A percentile compares a stretch with the other conserved stretches of the same genome.
Evolutionary conservation across 495 filamentous ascomycete species (phyloP).

Genomic region (Aspergillus mulundensis): DNA sequence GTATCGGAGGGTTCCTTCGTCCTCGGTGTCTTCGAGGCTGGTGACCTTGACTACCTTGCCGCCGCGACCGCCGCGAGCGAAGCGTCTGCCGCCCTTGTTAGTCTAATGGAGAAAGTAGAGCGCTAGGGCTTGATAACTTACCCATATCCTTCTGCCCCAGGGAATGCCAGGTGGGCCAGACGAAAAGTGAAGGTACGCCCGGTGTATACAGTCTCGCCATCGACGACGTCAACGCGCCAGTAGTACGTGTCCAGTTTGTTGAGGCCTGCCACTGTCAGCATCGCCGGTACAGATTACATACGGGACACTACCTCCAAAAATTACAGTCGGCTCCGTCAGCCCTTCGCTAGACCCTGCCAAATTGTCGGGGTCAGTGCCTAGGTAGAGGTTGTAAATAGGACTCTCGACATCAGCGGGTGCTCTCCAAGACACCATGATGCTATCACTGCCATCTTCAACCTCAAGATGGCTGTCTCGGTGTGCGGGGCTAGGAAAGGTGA

Average conservation of each 20-base stretch:
- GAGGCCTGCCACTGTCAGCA: neutral
- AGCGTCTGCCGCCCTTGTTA: conserved; percentile 2
- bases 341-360: neutral
- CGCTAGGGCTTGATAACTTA: too few species aligned
- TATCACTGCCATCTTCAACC: neutral
- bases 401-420: neutral
- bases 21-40: conserved; percentile 9
- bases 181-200: conserved; percentile 7
- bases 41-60: conserved; percentile 14
- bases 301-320: neutral
- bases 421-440: conserved; percentile 3
- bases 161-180: conserved; percentile 12
- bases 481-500: too few species aligned
- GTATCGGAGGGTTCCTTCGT: conserved; percentile 1
- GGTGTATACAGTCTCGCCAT: neutral
- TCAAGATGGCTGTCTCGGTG: neutral
- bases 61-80: conserved; percentile 11
- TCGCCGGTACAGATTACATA: neutral
- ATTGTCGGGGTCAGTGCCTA: neutral
- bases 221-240: conserved; percentile 12
- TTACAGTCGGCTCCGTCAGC: neutral
- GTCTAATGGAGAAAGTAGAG: too few species aligned
- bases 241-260: conserved; percentile 12
- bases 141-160: conserved; percentile 13
- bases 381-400: conserved; percentile 7